These are phyloP conservation scores for Gnomoniopsis sp. DNA, from an alignment of 2,329 filamentous ascomycete genomes.

Conservation along the genomic window DNA sequence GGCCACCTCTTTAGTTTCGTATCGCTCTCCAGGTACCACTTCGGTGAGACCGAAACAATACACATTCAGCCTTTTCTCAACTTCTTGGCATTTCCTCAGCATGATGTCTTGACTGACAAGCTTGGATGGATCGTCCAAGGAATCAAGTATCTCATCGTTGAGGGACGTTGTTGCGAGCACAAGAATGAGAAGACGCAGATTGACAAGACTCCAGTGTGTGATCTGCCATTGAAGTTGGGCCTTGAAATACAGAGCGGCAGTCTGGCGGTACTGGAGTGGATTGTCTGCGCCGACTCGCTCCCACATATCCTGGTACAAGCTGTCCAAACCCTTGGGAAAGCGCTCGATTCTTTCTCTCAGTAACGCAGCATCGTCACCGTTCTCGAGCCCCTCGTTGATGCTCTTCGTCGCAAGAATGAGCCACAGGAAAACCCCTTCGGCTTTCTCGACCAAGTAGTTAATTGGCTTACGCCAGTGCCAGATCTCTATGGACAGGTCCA, in stretches of 20 bases:
- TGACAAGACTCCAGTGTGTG: not conserved
- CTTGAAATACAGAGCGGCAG: not conserved
- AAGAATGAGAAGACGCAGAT: not conserved
- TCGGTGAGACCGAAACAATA: slow-evolving; percentile 1
- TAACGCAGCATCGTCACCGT: not conserved
- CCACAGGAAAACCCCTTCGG: slow-evolving; percentile 7
- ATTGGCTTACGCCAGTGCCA: not conserved
- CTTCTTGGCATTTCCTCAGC: not conserved
- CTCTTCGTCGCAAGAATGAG: not conserved
- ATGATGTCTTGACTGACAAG: not conserved
- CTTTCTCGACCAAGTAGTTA: not conserved
- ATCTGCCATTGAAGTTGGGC: not conserved
- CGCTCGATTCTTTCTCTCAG: not conserved
- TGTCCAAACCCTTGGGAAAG: not conserved
- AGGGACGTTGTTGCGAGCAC: not conserved
- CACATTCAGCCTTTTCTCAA: not conserved
- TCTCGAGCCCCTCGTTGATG: not conserved
- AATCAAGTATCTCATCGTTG: not conserved
- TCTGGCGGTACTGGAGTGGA: not conserved
- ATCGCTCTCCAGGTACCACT: not conserved
- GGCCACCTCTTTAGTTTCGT: not conserved
- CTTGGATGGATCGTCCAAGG: not conserved
- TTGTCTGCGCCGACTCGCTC: not conserved
- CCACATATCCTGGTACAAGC: slow-evolving; percentile 5
- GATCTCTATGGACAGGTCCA: not conserved